These are phyloP conservation scores for Betula pendula DNA, from an alignment of 306 rosid genomes.

Conservation along the genomic window DNA sequence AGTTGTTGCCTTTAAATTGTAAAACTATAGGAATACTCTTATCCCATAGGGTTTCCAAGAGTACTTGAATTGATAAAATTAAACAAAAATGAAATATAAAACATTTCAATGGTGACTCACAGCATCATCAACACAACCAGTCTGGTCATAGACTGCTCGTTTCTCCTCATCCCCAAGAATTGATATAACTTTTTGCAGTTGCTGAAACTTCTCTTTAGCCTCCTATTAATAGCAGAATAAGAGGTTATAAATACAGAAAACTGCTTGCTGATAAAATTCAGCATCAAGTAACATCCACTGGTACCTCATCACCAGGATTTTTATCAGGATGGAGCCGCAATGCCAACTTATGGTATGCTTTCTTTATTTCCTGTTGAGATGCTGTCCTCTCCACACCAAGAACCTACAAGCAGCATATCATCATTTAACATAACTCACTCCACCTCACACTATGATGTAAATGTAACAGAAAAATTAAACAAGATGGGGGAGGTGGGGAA, in stretches of 20 bases:
- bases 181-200: constrained; percentile 82
- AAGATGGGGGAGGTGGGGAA: background rate
- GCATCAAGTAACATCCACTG: background rate
- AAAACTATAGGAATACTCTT: background rate
- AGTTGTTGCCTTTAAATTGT: background rate
- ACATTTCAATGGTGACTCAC: constrained; percentile 43
- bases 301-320: constrained; percentile 82
- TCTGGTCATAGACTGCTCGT: constrained; percentile 82
- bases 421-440: background rate
- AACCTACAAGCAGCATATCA: constrained; percentile 38
- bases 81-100: background rate
- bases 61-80: background rate
- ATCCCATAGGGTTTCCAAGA: background rate
- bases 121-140: constrained; percentile 78
- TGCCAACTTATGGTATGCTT: constrained; percentile 86
- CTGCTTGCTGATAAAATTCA: background rate
- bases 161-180: constrained; percentile 94
- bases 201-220: constrained; percentile 90
- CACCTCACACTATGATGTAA: background rate
- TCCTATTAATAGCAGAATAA: constrained; percentile 43
- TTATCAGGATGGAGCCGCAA: constrained; percentile 95
- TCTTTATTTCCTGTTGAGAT: constrained; percentile 86
- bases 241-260: constrained; percentile 13
- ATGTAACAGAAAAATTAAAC: background rate
- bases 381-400: constrained; percentile 84